Percentiles rank a stretch among this genome's conserved stretches.
Conservation (phyloP, 768 basidiomycete species). For the Suillus discolor region DNA sequence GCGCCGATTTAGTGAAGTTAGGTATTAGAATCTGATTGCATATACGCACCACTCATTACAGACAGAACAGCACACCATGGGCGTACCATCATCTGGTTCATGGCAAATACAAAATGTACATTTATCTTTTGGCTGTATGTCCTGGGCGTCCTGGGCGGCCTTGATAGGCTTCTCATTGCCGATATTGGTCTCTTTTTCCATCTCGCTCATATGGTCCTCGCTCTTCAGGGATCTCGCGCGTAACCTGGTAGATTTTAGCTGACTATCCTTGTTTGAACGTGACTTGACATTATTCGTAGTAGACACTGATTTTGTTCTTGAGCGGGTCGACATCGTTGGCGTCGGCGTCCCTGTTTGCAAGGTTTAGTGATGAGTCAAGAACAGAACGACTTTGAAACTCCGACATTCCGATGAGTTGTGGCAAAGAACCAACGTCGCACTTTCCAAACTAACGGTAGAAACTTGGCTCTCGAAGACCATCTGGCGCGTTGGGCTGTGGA, state of each 20-base stretch:
- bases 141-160: constrained; percentile 22
- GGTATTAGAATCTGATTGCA: neutral
- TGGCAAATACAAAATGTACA: constrained; percentile 62
- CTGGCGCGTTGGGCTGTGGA: neutral
- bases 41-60: constrained; percentile 70
- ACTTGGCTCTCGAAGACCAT: neutral
- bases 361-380: constrained; percentile 24
- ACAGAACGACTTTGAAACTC: constrained; percentile 35
- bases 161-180: constrained; percentile 22
- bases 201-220: constrained; percentile 26
- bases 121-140: constrained; percentile 25
- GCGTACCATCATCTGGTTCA: constrained; percentile 73
- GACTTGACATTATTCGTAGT: constrained; percentile 16
- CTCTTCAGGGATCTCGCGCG: constrained; percentile 23
- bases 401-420: constrained; percentile 26
- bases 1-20: constrained; percentile 5
- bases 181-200: constrained; percentile 35
- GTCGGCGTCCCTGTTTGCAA: constrained; percentile 4
- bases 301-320: constrained; percentile 43
- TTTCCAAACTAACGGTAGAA: neutral
- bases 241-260: constrained; percentile 11
- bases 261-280: constrained; percentile 4
- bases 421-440: constrained; percentile 16
- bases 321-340: constrained; percentile 46
- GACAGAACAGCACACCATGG: constrained; percentile 75